These are phyloP conservation scores for Cercospora berteroae DNA, from an alignment of 2,329 filamentous ascomycete genomes.

Conservation along the genomic window DNA sequence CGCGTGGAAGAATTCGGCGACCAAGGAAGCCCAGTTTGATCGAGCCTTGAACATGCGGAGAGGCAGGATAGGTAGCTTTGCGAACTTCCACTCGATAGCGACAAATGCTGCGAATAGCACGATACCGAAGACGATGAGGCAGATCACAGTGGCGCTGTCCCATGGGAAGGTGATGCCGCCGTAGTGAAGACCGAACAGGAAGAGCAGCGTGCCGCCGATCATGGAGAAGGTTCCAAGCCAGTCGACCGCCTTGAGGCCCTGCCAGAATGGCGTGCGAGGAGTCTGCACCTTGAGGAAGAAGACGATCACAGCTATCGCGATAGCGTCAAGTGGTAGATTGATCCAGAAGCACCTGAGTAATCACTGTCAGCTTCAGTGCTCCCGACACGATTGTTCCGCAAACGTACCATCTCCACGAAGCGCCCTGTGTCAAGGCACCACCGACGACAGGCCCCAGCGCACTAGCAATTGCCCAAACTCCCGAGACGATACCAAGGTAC, in stretches of 20 bases:
- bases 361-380: neutral
- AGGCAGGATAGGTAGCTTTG: neutral
- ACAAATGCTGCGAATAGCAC: neutral
- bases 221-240: neutral
- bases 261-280: neutral
- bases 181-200: neutral
- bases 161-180: neutral
- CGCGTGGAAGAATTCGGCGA: neutral
- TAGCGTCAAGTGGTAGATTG: neutral
- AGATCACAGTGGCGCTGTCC: neutral
- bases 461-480: constrained; percentile 7
- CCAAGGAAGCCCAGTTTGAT: neutral
- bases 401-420: neutral
- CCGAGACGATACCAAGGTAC: neutral
- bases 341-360: neutral
- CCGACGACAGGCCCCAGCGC: neutral
- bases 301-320: neutral
- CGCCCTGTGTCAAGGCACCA: neutral
- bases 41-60: neutral
- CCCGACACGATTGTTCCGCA: neutral
- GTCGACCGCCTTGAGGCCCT: neutral
- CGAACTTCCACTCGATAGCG: neutral
- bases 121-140: neutral
- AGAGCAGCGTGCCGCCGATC: neutral
- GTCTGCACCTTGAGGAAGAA: neutral